Conservation (phyloP, 495 filamentous ascomycete genomes). For the Penicillium coprophilum region DNA sequence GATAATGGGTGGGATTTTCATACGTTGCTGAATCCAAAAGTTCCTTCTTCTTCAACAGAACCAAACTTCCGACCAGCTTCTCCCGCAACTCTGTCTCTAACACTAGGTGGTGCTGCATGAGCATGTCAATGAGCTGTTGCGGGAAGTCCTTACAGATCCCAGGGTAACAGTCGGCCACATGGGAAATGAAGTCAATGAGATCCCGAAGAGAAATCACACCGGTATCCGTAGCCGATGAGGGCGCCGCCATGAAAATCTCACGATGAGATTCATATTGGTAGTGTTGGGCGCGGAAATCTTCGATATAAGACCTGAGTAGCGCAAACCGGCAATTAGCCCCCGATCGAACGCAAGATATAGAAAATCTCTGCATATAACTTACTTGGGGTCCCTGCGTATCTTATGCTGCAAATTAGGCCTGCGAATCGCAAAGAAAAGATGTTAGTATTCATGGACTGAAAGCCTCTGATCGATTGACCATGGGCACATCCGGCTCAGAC, state of each 20-base stretch:
- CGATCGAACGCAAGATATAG: background rate
- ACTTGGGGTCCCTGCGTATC: conserved; percentile 78
- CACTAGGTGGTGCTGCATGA: conserved; percentile 75
- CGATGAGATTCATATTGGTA: conserved; percentile 87
- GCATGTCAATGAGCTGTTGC: conserved; percentile 74
- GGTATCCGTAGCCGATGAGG: conserved; percentile 69
- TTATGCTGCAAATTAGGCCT: conserved; percentile 87
- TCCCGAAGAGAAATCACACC: conserved; percentile 80
- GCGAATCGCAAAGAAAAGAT: conserved; percentile 15
- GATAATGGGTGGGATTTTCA: conserved; percentile 11
- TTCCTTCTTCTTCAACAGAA: conserved; percentile 85
- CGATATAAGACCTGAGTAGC: conserved; percentile 65
- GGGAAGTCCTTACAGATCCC: conserved; percentile 73
- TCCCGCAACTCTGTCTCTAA: conserved; percentile 82
- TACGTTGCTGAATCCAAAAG: conserved; percentile 78
- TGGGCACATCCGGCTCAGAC: conserved; percentile 24
- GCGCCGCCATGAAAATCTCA: conserved; percentile 84
- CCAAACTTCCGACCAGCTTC: conserved; percentile 89
- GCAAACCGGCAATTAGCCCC: conserved; percentile 6
- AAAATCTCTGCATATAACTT: conserved; percentile 29
- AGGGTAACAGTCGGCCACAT: conserved; percentile 92
- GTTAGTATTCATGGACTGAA: conserved; percentile 27
- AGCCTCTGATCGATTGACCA: conserved; percentile 10
- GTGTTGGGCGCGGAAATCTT: conserved; percentile 87
- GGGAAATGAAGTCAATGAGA: conserved; percentile 83